Evolutionary conservation across 768 basidiomycete species (phyloP), one percentile per base, ranked within the genome.

Genomic region (Astraeus odoratus): DNA sequence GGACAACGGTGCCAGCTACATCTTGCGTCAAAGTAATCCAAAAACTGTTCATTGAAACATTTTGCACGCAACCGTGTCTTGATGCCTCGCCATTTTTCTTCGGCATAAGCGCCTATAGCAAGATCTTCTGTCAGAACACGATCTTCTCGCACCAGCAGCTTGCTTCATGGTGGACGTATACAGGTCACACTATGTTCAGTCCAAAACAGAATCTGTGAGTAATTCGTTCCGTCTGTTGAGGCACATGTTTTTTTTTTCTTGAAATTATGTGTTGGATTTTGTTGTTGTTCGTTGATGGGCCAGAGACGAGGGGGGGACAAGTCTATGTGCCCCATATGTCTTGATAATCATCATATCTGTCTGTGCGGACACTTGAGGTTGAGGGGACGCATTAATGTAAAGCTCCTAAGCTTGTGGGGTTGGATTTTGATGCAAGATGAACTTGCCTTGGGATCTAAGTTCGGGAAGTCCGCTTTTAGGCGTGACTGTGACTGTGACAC

Each of bases 401-500:
- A 30, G 27, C 40, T 41, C 13, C 25, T 30, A 27, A 41, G 42
- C 30, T 43, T 16, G 20, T 23, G 12, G 23, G 10, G 30, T 42
- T 26, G 24, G 25, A 10, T 42, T 27, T 27, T 13, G 10, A 20
- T 23, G 39, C 24, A 26, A n/a, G 39, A 40, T 25, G 27, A 19
- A 20, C 19, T 25, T n/a, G 39, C 23, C 39, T 40, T 2, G 19
- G n/a, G n/a, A n/a, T n/a, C n/a, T n/a, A n/a, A n/a, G n/a, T n/a
- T n/a, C n/a, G n/a, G n/a, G n/a, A n/a, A n/a, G n/a, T n/a, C n/a
- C n/a, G n/a, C n/a, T n/a, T n/a, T n/a, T n/a, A n/a, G n/a, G n/a
- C 16, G 8, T 22, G 30, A 4, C 19, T 19, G 42, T 43, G 42
- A 43, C 42, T 31, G 42, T 43, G 42, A 43, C 42, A n/a, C n/a